Conservation (phyloP, 108 stramenopile species). For the Nitzschia palea region DNA sequence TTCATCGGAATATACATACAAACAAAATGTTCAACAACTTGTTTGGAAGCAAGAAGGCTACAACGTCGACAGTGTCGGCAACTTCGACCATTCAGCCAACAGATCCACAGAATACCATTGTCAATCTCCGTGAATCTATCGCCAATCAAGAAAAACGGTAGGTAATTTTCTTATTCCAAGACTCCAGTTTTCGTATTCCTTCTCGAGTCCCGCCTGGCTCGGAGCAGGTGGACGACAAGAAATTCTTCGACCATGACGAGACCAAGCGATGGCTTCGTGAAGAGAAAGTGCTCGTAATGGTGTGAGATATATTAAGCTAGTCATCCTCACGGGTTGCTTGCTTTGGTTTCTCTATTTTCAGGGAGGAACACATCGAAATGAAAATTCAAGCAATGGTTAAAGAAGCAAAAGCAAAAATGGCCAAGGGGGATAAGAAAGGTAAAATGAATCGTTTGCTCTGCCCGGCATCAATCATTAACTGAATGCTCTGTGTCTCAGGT, state of each 20-base stretch:
- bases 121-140: slow-evolving; percentile 72
- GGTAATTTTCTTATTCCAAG: slow-evolving; percentile 43
- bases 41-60: slow-evolving; percentile 51
- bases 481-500: too few relatives aligned
- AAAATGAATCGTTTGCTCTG: too few relatives aligned
- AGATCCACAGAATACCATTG: slow-evolving; percentile 58
- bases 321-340: background rate
- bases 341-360: slow-evolving; percentile 12
- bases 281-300: too few relatives aligned
- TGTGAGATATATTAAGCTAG: too few relatives aligned
- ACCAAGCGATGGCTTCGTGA: too few relatives aligned
- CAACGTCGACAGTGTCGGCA: slow-evolving; percentile 39
- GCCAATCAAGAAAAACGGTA: slow-evolving; percentile 85
- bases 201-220: background rate
- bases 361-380: slow-evolving; percentile 60
- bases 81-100: slow-evolving; percentile 31
- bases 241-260: background rate
- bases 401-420: slow-evolving; percentile 95
- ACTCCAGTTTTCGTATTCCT: slow-evolving; percentile 6
- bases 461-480: too few relatives aligned
- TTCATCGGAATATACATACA: too few relatives aligned
- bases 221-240: background rate
- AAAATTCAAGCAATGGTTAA: slow-evolving; percentile 79
- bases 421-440: slow-evolving; percentile 95
- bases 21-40: slow-evolving; percentile 31